Conservation (phyloP, 1,139 yeast species). For the Debaryomyces sp. region DNA sequence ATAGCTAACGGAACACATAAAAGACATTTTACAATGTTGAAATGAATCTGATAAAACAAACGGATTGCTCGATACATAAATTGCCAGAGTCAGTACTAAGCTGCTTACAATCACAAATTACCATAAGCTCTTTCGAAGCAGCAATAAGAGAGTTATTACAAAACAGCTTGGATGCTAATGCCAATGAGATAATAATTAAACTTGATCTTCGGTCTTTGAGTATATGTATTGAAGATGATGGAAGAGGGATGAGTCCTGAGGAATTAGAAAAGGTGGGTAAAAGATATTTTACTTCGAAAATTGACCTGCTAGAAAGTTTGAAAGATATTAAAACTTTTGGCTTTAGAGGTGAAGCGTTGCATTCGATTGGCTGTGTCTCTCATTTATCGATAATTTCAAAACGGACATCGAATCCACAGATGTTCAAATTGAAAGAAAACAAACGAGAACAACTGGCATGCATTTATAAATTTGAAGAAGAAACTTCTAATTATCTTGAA, state of each 20-base stretch:
- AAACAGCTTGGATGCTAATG: conserved; percentile 77
- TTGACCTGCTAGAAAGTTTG: conserved; percentile 54
- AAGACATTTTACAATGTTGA: background rate
- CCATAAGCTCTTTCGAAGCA: conserved; percentile 17
- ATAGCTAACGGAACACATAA: background rate
- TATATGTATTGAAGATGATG: conserved; percentile 73
- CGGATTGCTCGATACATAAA: conserved; percentile 9
- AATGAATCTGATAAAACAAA: background rate
- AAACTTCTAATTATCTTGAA: background rate
- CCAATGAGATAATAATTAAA: conserved; percentile 61
- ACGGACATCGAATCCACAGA: conserved; percentile 1
- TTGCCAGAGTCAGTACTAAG: conserved; percentile 13
- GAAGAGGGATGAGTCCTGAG: conserved; percentile 63
- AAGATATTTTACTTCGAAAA: conserved; percentile 74
- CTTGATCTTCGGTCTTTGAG: conserved; percentile 63
- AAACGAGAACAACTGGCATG: background rate
- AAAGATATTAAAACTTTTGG: conserved; percentile 60
- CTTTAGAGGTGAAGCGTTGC: conserved; percentile 81
- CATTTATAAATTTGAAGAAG: background rate
- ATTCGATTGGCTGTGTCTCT: conserved; percentile 51
- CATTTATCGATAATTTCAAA: conserved; percentile 41
- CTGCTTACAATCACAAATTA: conserved; percentile 16
- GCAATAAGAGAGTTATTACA: conserved; percentile 79
- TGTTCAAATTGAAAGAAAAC: background rate
- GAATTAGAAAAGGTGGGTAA: conserved; percentile 66